phyloP scores from a whole-genome alignment of 164 flowering plant species.

The Aristolochia fimbriata region DNA sequence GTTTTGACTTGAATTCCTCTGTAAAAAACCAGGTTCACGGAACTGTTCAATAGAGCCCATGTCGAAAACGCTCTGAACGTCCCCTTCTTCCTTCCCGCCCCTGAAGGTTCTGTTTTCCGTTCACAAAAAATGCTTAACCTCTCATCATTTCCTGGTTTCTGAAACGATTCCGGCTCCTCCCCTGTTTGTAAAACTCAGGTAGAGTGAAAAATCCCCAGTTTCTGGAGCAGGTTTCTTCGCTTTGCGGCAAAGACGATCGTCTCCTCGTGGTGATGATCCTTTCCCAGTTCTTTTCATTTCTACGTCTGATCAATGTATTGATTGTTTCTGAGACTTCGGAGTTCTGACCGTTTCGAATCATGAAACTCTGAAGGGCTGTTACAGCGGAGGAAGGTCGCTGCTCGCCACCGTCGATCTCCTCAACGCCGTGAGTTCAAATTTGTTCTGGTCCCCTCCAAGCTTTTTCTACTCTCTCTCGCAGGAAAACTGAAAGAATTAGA shows the following conservation, averaged over 20 bases:
- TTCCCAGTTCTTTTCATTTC: background rate
- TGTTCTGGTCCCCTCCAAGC: background rate
- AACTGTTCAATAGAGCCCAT: slow-evolving; percentile 52
- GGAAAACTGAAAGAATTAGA: background rate
- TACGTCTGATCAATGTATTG: background rate
- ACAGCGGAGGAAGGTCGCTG: slow-evolving; percentile 66
- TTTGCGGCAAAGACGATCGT: slow-evolving; percentile 48
- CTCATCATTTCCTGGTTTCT: background rate
- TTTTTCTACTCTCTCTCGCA: background rate
- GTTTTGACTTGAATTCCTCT: background rate
- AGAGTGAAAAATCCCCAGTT: slow-evolving; percentile 73
- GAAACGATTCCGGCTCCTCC: background rate
- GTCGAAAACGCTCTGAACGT: slow-evolving; percentile 34
- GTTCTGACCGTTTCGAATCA: background rate
- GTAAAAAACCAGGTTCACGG: slow-evolving; percentile 46
- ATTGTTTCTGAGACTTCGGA: too few relatives aligned
- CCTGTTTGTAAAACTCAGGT: slow-evolving; percentile 30
- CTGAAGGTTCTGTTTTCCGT: slow-evolving; percentile 34
- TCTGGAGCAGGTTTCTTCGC: slow-evolving; percentile 47
- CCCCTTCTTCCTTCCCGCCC: slow-evolving; percentile 40
- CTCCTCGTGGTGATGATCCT: slow-evolving; percentile 47
- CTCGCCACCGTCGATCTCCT: slow-evolving; percentile 52
- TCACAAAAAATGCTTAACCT: background rate
- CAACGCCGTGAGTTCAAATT: slow-evolving; percentile 36
- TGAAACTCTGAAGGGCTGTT: slow-evolving; percentile 49